Evolutionary conservation across 371 early-diverging fungal species (phyloP).

Genomic region (Lichtheimia ramosa): DNA sequence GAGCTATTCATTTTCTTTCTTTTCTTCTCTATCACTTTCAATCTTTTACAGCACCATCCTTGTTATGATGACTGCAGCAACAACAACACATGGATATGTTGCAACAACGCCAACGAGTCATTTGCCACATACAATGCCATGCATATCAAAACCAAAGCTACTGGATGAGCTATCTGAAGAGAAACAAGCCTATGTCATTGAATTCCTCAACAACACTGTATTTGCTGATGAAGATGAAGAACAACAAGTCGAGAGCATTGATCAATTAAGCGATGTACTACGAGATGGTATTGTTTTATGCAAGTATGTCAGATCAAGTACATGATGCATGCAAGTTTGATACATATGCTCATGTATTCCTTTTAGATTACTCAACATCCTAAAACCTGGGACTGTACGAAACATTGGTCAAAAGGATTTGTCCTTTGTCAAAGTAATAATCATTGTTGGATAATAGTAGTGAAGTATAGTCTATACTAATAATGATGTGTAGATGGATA

Average conservation of each 20-base stretch:
- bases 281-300: conserved; percentile 83
- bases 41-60: background rate
- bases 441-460: background rate
- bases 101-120: background rate
- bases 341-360: background rate
- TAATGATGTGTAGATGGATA: conserved; percentile 70
- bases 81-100: conserved; percentile 1
- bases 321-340: background rate
- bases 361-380: conserved; percentile 68
- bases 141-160: conserved; percentile 1
- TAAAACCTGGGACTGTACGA: conserved; percentile 72
- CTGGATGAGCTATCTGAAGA: conserved; percentile 13
- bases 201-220: conserved; percentile 26
- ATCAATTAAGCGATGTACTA: conserved; percentile 57
- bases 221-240: background rate
- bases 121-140: background rate
- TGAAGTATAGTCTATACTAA: background rate
- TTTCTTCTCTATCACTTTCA: background rate
- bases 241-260: conserved; percentile 2
- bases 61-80: conserved; percentile 1
- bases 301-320: conserved; percentile 42
- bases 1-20: background rate
- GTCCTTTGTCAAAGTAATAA: conserved; percentile 73
- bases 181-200: conserved; percentile 15
- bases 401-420: conserved; percentile 66